Conservation (phyloP, 2,329 filamentous ascomycete genomes). For the Arachnomyces sp. region DNA sequence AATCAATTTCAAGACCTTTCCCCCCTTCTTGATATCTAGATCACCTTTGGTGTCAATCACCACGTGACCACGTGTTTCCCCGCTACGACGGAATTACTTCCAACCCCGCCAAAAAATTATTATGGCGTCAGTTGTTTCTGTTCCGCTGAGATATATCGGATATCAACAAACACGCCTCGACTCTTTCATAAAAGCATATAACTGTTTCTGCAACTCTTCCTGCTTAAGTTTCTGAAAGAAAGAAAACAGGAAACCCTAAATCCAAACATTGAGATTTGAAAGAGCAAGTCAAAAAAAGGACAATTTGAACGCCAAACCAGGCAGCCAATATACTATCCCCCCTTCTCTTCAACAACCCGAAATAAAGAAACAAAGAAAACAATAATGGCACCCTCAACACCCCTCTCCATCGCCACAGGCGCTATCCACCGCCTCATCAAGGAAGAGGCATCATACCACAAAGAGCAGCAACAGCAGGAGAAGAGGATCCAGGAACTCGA, state of each 20-base stretch:
- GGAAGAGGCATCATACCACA: conserved; percentile 84
- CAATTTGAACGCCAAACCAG: too few relatives aligned
- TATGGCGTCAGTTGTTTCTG: too few relatives aligned
- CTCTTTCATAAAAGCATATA: too few relatives aligned
- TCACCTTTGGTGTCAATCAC: conserved; percentile 12
- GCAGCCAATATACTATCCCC: not conserved
- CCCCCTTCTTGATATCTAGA: conserved; percentile 14
- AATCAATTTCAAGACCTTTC: too few relatives aligned
- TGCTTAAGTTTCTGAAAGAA: conserved; percentile 2
- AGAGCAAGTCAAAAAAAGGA: too few relatives aligned
- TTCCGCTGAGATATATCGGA: too few relatives aligned
- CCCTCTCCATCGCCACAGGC: conserved; percentile 70
- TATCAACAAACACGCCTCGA: too few relatives aligned
- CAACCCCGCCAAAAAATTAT: too few relatives aligned
- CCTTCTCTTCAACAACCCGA: not conserved
- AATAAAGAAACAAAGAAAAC: not conserved
- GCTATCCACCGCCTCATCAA: conserved; percentile 79
- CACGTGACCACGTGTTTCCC: conserved; percentile 12
- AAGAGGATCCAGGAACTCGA: conserved; percentile 62
- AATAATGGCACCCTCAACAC: conserved; percentile 67
- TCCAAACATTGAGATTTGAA: not conserved
- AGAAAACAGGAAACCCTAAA: not conserved
- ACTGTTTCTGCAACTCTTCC: not conserved
- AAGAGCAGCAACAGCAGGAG: conserved; percentile 70
- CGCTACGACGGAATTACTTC: conserved; percentile 5